A percentile compares a stretch with the other conserved stretches of the same genome.
Conservation (phyloP, 1,284 basidiomycete species). For the Leccinum solheimii region DNA sequence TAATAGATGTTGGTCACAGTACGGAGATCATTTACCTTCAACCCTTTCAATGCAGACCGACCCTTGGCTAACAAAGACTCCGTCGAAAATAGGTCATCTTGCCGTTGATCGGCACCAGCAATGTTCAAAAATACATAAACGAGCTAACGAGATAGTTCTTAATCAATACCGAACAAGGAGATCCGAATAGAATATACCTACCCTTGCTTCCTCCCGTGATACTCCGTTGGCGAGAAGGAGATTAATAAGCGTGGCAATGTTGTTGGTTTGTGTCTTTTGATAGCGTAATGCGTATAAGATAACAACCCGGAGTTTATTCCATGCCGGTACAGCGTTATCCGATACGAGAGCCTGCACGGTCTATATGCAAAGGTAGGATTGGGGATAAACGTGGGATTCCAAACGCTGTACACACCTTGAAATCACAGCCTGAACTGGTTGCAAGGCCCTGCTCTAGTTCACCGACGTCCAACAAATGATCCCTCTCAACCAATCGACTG, state of each 20-base stretch:
- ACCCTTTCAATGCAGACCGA: conserved; percentile 90
- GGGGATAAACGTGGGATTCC: not conserved
- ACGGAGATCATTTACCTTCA: conserved; percentile 62
- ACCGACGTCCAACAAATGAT: conserved; percentile 85
- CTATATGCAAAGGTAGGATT: conserved; percentile 43
- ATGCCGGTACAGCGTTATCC: conserved; percentile 65
- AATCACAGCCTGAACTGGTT: conserved; percentile 87
- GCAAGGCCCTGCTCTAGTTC: conserved; percentile 98
- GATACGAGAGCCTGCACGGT: conserved; percentile 75
- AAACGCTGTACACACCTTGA: conserved; percentile 56
- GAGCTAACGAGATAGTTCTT: conserved; percentile 44
- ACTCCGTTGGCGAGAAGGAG: conserved; percentile 83
- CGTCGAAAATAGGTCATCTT: conserved; percentile 97
- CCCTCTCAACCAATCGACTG: conserved; percentile 83
- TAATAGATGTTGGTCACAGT: not conserved
- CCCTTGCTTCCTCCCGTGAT: conserved; percentile 79
- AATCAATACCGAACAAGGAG: conserved; percentile 1
- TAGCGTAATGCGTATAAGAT: conserved; percentile 95
- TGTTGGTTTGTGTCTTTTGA: conserved; percentile 86
- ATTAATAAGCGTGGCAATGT: conserved; percentile 84
- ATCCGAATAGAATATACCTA: conserved; percentile 37
- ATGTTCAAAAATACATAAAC: conserved; percentile 94
- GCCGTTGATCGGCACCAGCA: conserved; percentile 93
- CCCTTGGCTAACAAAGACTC: conserved; percentile 95
- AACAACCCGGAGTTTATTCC: conserved; percentile 90